Evolutionary conservation across 148 eudicot species (phyloP), one percentile per base, ranked within the genome.

Genomic region (Camellia granthamiana): DNA sequence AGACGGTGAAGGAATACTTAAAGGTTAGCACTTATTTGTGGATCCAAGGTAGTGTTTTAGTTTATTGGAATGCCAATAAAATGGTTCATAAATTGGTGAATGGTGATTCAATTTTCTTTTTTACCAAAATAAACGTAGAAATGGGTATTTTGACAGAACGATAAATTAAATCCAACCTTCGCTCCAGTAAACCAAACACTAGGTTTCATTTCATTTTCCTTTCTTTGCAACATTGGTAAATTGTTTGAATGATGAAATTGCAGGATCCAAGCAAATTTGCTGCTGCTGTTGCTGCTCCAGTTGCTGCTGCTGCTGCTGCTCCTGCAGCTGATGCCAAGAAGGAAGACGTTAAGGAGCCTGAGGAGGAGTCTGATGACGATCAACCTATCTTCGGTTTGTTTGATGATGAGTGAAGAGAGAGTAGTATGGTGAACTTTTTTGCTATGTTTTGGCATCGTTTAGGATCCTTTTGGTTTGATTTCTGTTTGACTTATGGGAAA

Each of bases 221-320:
- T 1, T 11, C 6, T 18, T n/a, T 1, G 46, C 23, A n/a, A 6
- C 7, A 13, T 3, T 43, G 51, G 51, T 19, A 14, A 60, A 0
- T 30, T 54, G n/a, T 64, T n/a, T 76, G 44, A 46, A 21, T 7
- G 58, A 19, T 19, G 15, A 43, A 71, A n/a, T 10, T 51, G 79
- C 83, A 87, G 91, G 90, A 84, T 75, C 91, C 88, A 23, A 81
- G 84, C 85, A 88, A 90, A 83, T 88, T 90, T 78, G 88, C 81
- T 9, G 88, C 61, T 62, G 87, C 84, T 6, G 75, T 47, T n/a
- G 89, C 84, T 21, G 71, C 82, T 8, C 84, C 83, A 0, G 84
- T 62, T 11, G 85, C 79, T 7, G 82, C 59, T 43, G 62, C 59
- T 43, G 62, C 76, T 42, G 81, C 72, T 5, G 79, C 80, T 67